Percentiles rank a stretch among this genome's conserved stretches.
Conservation (phyloP, 768 basidiomycete species). For the Boletus pseudopeckii region DNA sequence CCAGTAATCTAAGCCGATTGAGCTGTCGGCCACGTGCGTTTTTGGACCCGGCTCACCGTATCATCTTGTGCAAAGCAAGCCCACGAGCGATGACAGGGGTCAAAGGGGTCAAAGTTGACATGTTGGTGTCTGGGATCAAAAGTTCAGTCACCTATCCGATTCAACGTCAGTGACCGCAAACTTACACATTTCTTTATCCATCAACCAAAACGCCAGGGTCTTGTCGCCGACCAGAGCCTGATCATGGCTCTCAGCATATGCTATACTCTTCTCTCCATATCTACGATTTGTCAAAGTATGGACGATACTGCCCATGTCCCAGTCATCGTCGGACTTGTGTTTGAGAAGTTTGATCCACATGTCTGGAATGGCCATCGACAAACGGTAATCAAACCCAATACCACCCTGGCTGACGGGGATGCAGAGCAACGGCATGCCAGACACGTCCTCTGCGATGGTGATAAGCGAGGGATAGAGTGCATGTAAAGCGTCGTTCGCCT, state of each 20-base stretch:
- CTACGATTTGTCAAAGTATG: conserved; percentile 89
- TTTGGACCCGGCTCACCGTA: conserved; percentile 54
- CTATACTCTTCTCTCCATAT: conserved; percentile 85
- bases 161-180: conserved; percentile 5
- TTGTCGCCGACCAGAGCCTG: conserved; percentile 99
- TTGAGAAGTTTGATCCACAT: conserved; percentile 99
- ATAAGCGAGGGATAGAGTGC: conserved; percentile 72
- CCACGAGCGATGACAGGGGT: conserved; percentile 88
- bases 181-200: conserved; percentile 99
- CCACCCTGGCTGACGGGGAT: conserved; percentile 77
- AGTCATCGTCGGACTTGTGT: conserved; percentile 80
- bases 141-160: neutral
- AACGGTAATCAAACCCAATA: conserved; percentile 94
- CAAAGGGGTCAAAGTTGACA: conserved; percentile 82
- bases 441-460: conserved; percentile 98
- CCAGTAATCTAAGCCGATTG: conserved; percentile 59
- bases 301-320: conserved; percentile 85
- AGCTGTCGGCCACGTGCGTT: neutral
- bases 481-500: conserved; percentile 94
- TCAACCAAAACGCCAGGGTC: conserved; percentile 97
- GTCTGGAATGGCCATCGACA: conserved; percentile 98
- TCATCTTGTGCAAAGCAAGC: conserved; percentile 94
- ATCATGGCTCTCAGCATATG: conserved; percentile 94
- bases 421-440: conserved; percentile 96
- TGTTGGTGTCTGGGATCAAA: conserved; percentile 69